Conservation (phyloP, 2,329 filamentous ascomycete genomes). For the Calonectria pauciramosa region DNA sequence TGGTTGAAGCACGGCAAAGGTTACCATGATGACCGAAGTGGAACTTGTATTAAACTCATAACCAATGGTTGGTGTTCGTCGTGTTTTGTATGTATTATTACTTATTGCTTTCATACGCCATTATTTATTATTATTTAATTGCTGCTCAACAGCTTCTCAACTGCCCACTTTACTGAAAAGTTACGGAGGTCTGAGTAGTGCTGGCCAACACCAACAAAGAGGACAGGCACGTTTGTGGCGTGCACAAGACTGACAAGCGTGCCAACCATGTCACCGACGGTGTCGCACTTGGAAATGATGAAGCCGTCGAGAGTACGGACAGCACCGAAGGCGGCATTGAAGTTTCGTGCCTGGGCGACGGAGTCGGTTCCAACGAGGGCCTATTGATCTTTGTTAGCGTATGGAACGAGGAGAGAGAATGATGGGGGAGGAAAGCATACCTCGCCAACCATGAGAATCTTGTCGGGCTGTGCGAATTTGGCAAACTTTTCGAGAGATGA, state of each 20-base stretch:
- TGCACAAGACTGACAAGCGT: slow-evolving; percentile 98
- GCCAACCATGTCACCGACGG: slow-evolving; percentile 98
- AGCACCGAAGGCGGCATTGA: slow-evolving; percentile 91
- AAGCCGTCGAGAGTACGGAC: slow-evolving; percentile 90
- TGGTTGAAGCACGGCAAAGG: no score
- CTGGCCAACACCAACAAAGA: slow-evolving; percentile 86
- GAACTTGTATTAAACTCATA: background rate
- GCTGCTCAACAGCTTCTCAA: slow-evolving; percentile 73
- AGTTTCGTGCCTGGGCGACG: slow-evolving; percentile 95
- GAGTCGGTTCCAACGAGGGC: slow-evolving; percentile 96
- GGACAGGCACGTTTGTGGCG: slow-evolving; percentile 94
- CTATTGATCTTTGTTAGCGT: slow-evolving; percentile 49
- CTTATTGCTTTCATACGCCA: background rate
- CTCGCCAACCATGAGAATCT: slow-evolving; percentile 94
- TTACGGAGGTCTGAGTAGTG: slow-evolving; percentile 78
- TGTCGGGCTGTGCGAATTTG: slow-evolving; percentile 95
- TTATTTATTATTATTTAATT: slow-evolving; percentile 48
- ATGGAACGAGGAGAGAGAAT: background rate
- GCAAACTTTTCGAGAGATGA: slow-evolving; percentile 97
- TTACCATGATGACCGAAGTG: background rate
- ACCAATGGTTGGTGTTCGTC: background rate
- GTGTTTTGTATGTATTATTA: slow-evolving; percentile 30
- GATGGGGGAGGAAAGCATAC: slow-evolving; percentile 50
- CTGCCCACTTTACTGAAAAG: slow-evolving; percentile 78
- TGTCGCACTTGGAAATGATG: slow-evolving; percentile 98